Conservation (phyloP, 2,329 filamentous ascomycete genomes). For the Ceratocystiopsis minuta region DNA sequence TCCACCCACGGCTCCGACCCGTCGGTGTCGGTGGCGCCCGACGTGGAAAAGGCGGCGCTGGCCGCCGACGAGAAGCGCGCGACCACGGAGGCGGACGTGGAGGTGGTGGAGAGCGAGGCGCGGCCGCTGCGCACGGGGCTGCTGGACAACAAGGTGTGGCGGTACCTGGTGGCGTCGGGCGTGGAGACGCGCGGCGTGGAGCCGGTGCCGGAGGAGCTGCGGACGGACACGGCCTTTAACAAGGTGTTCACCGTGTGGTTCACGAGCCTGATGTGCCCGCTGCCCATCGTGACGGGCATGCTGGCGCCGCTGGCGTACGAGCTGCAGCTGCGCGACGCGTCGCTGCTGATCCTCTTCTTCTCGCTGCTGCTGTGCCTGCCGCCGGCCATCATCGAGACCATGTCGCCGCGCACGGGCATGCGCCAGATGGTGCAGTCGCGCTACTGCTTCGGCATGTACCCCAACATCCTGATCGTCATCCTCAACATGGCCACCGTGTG, state of each 20-base stretch:
- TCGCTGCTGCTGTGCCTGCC: constrained; percentile 33
- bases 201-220: constrained; percentile 23
- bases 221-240: constrained; percentile 22
- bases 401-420: constrained; percentile 45
- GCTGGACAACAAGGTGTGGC: background rate
- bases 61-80: background rate
- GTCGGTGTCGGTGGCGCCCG: too few species aligned
- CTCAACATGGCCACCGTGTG: constrained; percentile 44
- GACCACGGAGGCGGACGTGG: background rate
- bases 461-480: constrained; percentile 25
- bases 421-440: constrained; percentile 48
- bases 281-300: constrained; percentile 35
- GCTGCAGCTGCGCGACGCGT: constrained; percentile 34
- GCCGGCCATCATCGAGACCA: constrained; percentile 37
- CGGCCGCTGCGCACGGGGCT: background rate
- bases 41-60: too few species aligned
- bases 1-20: too few species aligned
- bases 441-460: constrained; percentile 33
- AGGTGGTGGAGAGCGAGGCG: too few species aligned
- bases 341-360: constrained; percentile 47
- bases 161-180: background rate
- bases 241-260: constrained; percentile 31
- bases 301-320: constrained; percentile 33
- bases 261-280: background rate
- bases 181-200: constrained; percentile 26